Base-by-base conservation (phyloP, 371 early-diverging fungal genomes). In the Syncephalastrum racemosum region DNA sequence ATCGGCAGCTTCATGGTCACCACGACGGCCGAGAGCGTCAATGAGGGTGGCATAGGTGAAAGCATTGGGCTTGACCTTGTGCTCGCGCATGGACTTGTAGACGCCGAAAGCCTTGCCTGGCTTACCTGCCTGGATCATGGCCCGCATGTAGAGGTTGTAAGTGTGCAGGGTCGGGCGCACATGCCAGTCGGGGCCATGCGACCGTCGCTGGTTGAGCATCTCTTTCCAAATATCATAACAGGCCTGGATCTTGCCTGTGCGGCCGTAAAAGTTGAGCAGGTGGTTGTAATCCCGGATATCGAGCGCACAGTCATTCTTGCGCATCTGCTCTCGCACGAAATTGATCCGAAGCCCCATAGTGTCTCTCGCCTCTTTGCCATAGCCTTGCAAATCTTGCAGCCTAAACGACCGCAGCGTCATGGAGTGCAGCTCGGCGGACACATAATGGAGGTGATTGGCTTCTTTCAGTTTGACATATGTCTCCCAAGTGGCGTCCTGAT, bases 271-370 rank as follows among this genome's bases (percentile, higher is more conserved):
- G 2, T 70, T 70, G 18, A 80, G 53, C 43, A 80, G n/a, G 20
- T 77, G 63, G 49, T 76, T 75, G 39, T 80, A 80, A 51, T 80
- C 80, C 13, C 73, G 69, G 15, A 70, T 53, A 52, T 72, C 70
- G 0, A 63, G 65, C 25, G 56, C 8, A 39, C 56, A 43, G 2
- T 51, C 42, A 8, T 41, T 19, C 1, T 22, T 15, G 22, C 68
- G 67, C 71, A 77, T 74, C 4, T 59, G 56, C 12, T 62, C 56
- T 43, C 63, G 54, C 1, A 80, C 58, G 25, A 67, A 54, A 8
- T 57, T 41, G 3, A 80, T 42, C 24, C 75, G 71, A 4, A 66
- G 47, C 44, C 62, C 58, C 8, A 71, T 60, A 18, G 62, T 59
- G 3, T 64, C 63, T 7, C 71, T 45, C 15, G 67, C 67, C n/a